A percentile compares a stretch with the other conserved stretches of the same genome.
phyloP scores from a whole-genome alignment of 441 rosid species.

The Gossypium davidsonii region DNA sequence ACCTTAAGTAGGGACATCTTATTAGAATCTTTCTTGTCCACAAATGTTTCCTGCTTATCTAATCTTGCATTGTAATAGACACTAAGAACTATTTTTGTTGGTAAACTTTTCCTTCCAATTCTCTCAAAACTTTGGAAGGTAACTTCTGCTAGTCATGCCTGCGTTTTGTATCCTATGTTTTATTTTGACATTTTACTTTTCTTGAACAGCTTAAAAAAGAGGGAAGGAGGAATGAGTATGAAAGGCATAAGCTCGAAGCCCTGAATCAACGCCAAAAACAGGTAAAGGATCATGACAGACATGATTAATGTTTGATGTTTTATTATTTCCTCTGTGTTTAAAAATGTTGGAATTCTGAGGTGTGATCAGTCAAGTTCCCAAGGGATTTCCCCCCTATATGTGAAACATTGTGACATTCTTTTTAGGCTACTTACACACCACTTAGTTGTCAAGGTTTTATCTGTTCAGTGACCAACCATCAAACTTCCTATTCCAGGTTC shows the following conservation, averaged over 20 bases:
- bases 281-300: conserved; percentile 26
- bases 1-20: background rate
- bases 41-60: background rate
- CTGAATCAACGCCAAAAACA: conserved; percentile 58
- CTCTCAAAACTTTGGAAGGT: background rate
- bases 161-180: background rate
- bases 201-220: conserved; percentile 55
- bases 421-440: background rate
- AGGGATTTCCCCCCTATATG: background rate
- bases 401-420: background rate
- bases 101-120: background rate
- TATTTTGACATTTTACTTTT: conserved; percentile 13
- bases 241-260: conserved; percentile 59
- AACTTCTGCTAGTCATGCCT: background rate
- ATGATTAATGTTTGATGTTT: background rate
- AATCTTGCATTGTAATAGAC: background rate
- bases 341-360: background rate
- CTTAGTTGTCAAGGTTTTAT: background rate
- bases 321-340: background rate
- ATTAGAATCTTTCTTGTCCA: background rate
- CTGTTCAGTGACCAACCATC: background rate
- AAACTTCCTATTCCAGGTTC: conserved; percentile 45
- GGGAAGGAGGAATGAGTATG: conserved; percentile 65
- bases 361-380: background rate
- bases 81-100: background rate